phyloP scores from a whole-genome alignment of 106 monocot genomes.

The Narthecium ossifragum region DNA sequence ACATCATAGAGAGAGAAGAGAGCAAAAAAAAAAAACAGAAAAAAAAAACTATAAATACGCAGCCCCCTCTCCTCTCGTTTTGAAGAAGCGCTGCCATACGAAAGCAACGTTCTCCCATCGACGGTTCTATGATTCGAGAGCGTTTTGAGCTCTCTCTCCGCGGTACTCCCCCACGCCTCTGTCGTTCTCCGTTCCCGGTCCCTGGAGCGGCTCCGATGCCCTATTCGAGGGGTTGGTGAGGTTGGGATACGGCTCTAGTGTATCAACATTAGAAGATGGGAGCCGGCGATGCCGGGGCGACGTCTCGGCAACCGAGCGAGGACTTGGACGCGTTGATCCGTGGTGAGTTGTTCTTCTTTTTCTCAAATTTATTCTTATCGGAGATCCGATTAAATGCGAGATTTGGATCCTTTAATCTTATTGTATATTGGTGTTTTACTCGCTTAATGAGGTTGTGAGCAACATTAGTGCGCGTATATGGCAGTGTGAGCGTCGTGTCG shows the following conservation, averaged over 20 bases:
- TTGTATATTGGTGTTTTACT: not conserved
- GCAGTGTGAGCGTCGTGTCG: not conserved
- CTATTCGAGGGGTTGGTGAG: not conserved
- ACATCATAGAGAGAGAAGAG: too few relatives aligned
- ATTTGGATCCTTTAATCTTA: not conserved
- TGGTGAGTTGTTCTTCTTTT: not conserved
- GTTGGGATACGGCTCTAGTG: not conserved
- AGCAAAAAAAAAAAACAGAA: too few relatives aligned
- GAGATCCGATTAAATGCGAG: not conserved
- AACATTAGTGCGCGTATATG: too few relatives aligned
- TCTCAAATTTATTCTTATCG: not conserved
- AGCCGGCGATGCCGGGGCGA: not conserved
- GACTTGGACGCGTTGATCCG: slow-evolving; percentile 6
- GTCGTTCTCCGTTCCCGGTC: too few relatives aligned
- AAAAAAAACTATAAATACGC: not conserved
- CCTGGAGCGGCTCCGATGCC: too few relatives aligned
- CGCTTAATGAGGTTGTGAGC: not conserved
- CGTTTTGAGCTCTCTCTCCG: not conserved
- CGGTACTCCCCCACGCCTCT: too few relatives aligned
- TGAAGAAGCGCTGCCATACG: too few relatives aligned
- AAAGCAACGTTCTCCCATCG: not conserved
- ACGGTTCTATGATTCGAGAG: not conserved
- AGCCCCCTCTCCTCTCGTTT: not conserved
- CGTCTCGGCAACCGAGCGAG: not conserved
- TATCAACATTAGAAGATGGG: not conserved